Conservation (phyloP, 768 basidiomycete species). For the Pleurotus cornucopiae region DNA sequence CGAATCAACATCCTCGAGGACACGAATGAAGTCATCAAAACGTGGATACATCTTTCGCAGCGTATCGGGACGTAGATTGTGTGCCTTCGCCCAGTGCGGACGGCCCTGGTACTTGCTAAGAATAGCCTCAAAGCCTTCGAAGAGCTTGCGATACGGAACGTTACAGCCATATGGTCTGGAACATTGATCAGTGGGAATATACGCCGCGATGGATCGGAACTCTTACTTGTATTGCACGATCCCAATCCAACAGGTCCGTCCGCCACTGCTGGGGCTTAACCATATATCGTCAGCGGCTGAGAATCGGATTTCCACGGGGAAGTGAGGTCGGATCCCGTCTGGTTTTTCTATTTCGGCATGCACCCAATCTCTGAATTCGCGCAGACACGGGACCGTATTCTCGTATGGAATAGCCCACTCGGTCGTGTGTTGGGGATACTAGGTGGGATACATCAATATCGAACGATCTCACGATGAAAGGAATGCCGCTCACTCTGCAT, state of each 20-base stretch:
- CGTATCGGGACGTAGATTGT: conserved; percentile 59
- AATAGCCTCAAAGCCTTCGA: conserved; percentile 72
- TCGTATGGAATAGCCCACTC: conserved; percentile 90
- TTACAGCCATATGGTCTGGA: conserved; percentile 82
- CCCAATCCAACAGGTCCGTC: conserved; percentile 90
- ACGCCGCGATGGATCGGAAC: conserved; percentile 4
- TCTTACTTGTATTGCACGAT: conserved; percentile 93
- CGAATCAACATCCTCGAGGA: conserved; percentile 71
- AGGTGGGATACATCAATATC: conserved; percentile 7
- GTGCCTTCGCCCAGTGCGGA: conserved; percentile 97
- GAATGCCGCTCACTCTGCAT: conserved; percentile 62
- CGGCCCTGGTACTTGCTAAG: conserved; percentile 67
- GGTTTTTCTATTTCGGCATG: conserved; percentile 61
- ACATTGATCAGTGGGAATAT: not conserved
- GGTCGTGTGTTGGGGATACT: conserved; percentile 92
- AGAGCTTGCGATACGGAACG: conserved; percentile 77
- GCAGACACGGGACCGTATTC: conserved; percentile 61
- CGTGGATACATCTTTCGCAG: conserved; percentile 73
- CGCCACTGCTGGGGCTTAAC: conserved; percentile 84
- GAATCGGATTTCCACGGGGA: conserved; percentile 90
- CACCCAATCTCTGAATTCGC: conserved; percentile 70
- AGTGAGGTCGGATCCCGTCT: conserved; percentile 81
- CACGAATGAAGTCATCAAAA: conserved; percentile 71
- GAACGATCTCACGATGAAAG: not conserved
- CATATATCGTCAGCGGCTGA: conserved; percentile 88